phyloP scores from a whole-genome alignment of 805 yeast species.

The Kuraishia floccosa region DNA sequence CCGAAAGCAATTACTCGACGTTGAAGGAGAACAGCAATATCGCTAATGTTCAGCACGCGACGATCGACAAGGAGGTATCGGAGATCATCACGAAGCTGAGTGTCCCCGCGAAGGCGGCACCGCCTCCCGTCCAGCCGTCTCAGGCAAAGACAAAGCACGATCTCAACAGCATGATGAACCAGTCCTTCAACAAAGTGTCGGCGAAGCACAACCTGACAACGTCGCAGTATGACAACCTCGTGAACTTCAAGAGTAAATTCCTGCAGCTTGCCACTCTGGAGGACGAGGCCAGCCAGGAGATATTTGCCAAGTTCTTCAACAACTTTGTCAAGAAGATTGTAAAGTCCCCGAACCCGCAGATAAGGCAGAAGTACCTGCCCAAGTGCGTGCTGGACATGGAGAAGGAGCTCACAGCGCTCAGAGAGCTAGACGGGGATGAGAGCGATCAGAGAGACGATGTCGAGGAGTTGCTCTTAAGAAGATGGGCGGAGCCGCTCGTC shows the following conservation, averaged over 20 bases:
- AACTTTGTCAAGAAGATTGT: conserved; percentile 17
- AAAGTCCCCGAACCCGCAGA: conserved; percentile 13
- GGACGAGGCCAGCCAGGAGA: conserved; percentile 15
- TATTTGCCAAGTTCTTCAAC: conserved; percentile 18
- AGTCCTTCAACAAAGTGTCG: conserved; percentile 30
- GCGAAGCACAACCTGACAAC: conserved; percentile 41
- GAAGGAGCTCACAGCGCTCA: conserved; percentile 5
- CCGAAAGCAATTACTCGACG: not conserved
- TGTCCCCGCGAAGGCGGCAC: not conserved
- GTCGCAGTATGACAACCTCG: conserved; percentile 35
- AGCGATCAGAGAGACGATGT: conserved; percentile 14
- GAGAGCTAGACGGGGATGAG: not conserved
- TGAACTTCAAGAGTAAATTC: conserved; percentile 22
- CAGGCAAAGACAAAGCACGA: conserved; percentile 8
- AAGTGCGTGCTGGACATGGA: conserved; percentile 11
- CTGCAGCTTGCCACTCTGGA: conserved; percentile 15
- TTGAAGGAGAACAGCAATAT: conserved; percentile 1
- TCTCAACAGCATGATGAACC: conserved; percentile 24
- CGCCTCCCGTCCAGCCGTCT: not conserved
- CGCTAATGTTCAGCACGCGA: not conserved
- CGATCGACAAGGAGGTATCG: not conserved
- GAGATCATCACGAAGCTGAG: not conserved
- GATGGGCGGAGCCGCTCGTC: conserved; percentile 31
- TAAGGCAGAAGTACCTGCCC: conserved; percentile 17
- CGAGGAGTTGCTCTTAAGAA: conserved; percentile 32